Conservation (phyloP, 1,139 yeast genomes). For the Arxiozyma telluris region DNA sequence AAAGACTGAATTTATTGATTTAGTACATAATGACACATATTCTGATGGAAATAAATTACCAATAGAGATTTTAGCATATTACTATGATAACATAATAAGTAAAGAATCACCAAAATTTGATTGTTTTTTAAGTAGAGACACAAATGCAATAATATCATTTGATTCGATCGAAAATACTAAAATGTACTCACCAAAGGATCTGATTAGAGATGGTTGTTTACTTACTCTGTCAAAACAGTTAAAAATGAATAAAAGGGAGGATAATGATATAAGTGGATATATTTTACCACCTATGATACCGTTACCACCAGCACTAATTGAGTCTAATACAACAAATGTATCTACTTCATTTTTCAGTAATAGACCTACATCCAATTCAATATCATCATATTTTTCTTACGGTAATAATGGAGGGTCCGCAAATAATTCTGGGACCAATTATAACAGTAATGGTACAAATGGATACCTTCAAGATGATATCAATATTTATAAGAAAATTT, state of each 20-base stretch:
- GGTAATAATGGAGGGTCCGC: background rate
- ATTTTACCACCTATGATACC: background rate
- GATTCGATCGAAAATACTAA: conserved; percentile 2
- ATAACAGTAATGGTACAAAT: background rate
- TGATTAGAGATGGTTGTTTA: conserved; percentile 3
- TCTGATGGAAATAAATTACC: conserved; percentile 32
- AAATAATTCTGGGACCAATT: background rate
- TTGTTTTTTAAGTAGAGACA: conserved; percentile 1
- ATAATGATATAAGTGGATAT: background rate
- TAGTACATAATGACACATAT: conserved; percentile 33
- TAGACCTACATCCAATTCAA: conserved; percentile 19
- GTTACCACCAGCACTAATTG: background rate
- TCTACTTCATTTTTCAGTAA: conserved; percentile 10
- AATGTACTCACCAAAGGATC: conserved; percentile 10
- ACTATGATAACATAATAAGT: conserved; percentile 54
- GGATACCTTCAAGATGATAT: conserved; percentile 19
- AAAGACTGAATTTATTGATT: conserved; percentile 46
- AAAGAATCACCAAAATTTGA: conserved; percentile 40
- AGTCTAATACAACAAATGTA: background rate
- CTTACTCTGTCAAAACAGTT: background rate
- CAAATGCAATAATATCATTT: conserved; percentile 1
- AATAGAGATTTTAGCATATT: conserved; percentile 40
- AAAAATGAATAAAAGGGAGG: background rate
- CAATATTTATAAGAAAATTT: conserved; percentile 23
- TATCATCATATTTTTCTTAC: conserved; percentile 21